Evolutionary conservation across 371 early-diverging fungal genomes (phyloP), one percentile per base, ranked within the genome.

Genomic region (Rhizopus microsporus): DNA sequence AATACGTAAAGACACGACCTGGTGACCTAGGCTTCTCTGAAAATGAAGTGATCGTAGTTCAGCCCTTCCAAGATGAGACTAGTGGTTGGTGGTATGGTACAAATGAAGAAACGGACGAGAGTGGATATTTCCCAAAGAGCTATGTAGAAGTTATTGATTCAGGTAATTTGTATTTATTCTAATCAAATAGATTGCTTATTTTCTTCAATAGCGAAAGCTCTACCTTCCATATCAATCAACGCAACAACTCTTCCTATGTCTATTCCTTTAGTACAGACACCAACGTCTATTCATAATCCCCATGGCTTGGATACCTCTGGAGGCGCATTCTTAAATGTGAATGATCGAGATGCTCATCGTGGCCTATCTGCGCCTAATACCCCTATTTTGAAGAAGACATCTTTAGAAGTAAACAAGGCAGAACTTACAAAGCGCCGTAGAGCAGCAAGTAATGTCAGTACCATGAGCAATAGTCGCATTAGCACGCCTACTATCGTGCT

Each of bases 71-170:
- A 61, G 77, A 77, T 54, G 69, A 77, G 46, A 57, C 58, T 33
- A 66, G 76, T 42, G 76, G 74, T 44, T 81, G 75, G 75, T 78
- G 72, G 74, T 75, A 71, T 49, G 72, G 75, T n/a, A 67, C 68
- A 50, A 71, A 68, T 40, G 73, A 75, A 47, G 70, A 72, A 5
- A 75, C 69, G 3, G 39, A 57, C n/a, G 67, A 74, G 38, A 53
- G 60, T 39, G 77, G 75, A 4, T 74, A 70, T 43, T 75, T 77
- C 29, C 74, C 77, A 34, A 70, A 75, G 33, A 64, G 66, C 2
- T 75, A 71, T 42, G 80, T 74, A 3, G 71, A 72, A 37, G 59
- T 54, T 29, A 71, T 78, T 16, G 50, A 62, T 40, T 51, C 69
- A 42, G 67, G 72, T 73, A 67, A 54, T 8, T 16, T 15, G 40